Base-by-base conservation (phyloP, 805 yeast species). In the Yarrowia phangngaensis region DNA sequence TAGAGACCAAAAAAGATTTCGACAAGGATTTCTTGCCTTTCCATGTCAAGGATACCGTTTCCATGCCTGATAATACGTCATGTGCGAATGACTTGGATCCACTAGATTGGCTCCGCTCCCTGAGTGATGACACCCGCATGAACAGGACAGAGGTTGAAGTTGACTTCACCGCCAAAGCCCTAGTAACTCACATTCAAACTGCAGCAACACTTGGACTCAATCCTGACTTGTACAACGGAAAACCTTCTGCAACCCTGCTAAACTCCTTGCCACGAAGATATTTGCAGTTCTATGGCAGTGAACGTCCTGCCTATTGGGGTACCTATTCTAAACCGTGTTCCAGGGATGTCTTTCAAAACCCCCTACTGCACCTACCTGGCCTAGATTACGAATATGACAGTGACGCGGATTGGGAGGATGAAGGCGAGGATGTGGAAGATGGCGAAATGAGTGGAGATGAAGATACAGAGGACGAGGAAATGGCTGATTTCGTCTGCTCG, bases 351-450 rank as follows among this genome's bases (percentile, higher is more conserved):
- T 15, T 41, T 8, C 48, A 41, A 16, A 41, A 29, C 17, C 48
- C 48, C 3, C 35, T 41, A 5, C 12, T 29, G 6, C 34, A 29
- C 13, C 22, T 30, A 3, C 48, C 48, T n/a, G 48, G 35, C 4
- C 15, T 41, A 16, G 48, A 41, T 29, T 41, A 41, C 29, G 35
- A 41, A n/a, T 41, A 41, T 9, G 48, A 41, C 27, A 20, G 29
- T 41, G 48, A 41, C n/a, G 48, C 28, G 2, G 48, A 41, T 17
- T 41, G 48, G 48, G 48, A 41, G 16, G 48, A 41, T 8, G 48
- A 41, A 11, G 48, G 48, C 15, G 48, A 41, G n/a, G 48, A 41
- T 13, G 5, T 41, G 6, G 35, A 29, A 11, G 48, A 41, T 11
- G 35, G 22, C n/a, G 48, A 41, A 8, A 23, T 20, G 28, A 41